Base-by-base conservation (phyloP, 139 green algal genomes). In the Chlorella ohadii region DNA sequence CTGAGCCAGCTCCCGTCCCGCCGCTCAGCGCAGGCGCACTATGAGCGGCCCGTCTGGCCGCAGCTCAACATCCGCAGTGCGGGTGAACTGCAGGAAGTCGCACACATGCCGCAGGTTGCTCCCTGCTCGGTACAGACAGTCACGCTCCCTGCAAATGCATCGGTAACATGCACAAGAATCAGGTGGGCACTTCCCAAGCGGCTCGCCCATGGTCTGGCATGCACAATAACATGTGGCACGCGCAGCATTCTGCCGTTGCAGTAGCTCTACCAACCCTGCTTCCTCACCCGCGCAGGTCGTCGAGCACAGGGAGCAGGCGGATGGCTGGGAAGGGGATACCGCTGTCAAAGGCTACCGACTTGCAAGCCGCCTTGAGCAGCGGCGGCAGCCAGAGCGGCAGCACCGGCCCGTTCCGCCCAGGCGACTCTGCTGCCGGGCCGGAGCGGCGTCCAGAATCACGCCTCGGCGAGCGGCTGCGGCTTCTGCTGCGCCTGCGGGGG, bases 341-440 rank as follows among this genome's bases (percentile, higher is more conserved):
- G 19, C 25, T 25, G 13, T 41, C 44, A 15, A 77, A 57, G 12
- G 41, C 71, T 7, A 27, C 34, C 12, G 71, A 31, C 41, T 57
- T 31, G 41, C 39, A 61, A 12, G 39, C 71, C 12, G 71, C 16
- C 6, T 34, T 56, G 23, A 77, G 27, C 41, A 77, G 44, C 33
- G 71, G 71, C 2, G 41, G 71, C 39, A 77, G 71, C 71, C 71
- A 77, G 3, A 55, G 68, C 9, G 68, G 68, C 68, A 75, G 36
- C 4, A 22, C 41, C 20, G 66, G 12, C 33, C 17, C 2, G 16
- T 34, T 20, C 17, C 20, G 2, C 9, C 6, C 23, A n/a, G n/a
- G n/a, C n/a, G 17, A 2, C 20, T 20, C 59, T 23, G 23, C 59
- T 22, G 68, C 36, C 2, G n/a, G 68, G 36, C 36, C 17, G 4